Conservation (phyloP, 2,329 filamentous ascomycete species). For the Epichloe baconii region DNA sequence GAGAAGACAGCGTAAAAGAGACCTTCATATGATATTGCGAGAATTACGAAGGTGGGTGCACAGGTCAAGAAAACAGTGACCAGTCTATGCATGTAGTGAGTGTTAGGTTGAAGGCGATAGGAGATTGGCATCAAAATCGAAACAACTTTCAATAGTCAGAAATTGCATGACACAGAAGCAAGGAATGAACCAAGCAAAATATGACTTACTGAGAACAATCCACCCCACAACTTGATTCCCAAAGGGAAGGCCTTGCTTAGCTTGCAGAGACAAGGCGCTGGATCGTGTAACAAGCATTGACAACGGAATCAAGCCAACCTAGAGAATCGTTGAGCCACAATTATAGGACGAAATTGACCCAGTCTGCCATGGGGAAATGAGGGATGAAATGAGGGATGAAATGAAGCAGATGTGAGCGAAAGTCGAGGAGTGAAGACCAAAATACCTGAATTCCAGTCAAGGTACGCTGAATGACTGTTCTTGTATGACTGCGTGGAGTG, state of each 20-base stretch:
- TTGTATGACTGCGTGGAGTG: constrained; percentile 18
- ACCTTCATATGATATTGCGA: constrained; percentile 94
- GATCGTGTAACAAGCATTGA: constrained; percentile 79
- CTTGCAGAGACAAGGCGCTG: constrained; percentile 72
- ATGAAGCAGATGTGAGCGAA: neutral
- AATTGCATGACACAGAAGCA: neutral
- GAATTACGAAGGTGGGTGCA: constrained; percentile 84
- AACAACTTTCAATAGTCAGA: constrained; percentile 32
- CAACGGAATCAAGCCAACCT: constrained; percentile 66
- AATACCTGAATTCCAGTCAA: constrained; percentile 55
- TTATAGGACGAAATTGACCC: neutral
- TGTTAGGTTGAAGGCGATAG: constrained; percentile 70
- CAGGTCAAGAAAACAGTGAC: constrained; percentile 86
- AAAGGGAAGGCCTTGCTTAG: constrained; percentile 68
- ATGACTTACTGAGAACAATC: constrained; percentile 53
- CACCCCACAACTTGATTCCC: constrained; percentile 85
- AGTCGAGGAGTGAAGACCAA: neutral
- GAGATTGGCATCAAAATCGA: constrained; percentile 70
- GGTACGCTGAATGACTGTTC: constrained; percentile 34
- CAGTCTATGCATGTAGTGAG: constrained; percentile 80
- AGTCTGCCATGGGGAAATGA: constrained; percentile 5
- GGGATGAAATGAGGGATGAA: constrained; percentile 5
- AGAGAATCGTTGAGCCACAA: neutral
- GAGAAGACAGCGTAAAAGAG: constrained; percentile 91
- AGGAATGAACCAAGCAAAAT: neutral